Percentiles rank a stretch among this genome's conserved stretches.
phyloP scores from a whole-genome alignment of 495 filamentous ascomycete species.

The Hyaloscypha hepaticicola region DNA sequence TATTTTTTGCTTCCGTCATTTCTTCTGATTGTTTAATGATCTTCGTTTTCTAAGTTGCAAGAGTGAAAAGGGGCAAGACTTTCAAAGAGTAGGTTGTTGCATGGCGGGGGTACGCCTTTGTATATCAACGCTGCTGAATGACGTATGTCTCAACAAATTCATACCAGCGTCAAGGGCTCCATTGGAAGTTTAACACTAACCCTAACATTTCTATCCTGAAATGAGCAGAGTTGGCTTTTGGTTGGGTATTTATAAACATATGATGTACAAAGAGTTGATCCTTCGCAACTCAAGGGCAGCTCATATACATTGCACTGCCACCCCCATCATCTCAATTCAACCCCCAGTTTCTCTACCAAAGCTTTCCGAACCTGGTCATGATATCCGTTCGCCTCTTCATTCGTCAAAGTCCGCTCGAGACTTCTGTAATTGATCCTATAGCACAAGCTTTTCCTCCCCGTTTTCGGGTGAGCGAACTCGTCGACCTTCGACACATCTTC shows the following conservation, averaged over 20 bases:
- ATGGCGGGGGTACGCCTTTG: too few species aligned
- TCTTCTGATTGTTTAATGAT: not conserved
- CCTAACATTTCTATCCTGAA: not conserved
- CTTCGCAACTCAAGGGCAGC: not conserved
- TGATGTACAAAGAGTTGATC: not conserved
- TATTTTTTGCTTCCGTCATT: constrained; percentile 24
- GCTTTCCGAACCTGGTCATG: constrained; percentile 63
- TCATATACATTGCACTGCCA: not conserved
- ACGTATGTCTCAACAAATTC: constrained; percentile 3
- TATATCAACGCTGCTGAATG: not conserved
- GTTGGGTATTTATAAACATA: constrained; percentile 20
- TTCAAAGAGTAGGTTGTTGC: too few species aligned
- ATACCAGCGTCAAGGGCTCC: not conserved
- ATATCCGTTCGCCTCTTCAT: constrained; percentile 70
- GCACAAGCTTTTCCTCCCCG: constrained; percentile 76
- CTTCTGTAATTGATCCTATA: constrained; percentile 92
- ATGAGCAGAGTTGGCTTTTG: constrained; percentile 2
- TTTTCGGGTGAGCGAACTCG: constrained; percentile 87
- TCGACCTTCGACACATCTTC: constrained; percentile 83
- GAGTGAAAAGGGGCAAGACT: not conserved
- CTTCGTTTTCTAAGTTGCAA: not conserved
- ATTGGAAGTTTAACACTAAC: too few species aligned
- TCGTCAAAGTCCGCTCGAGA: constrained; percentile 83
- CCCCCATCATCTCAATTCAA: constrained; percentile 84
- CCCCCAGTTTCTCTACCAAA: constrained; percentile 67